phyloP scores from a whole-genome alignment of 1,139 yeast species.

The Sugiyamaella castrensis region DNA sequence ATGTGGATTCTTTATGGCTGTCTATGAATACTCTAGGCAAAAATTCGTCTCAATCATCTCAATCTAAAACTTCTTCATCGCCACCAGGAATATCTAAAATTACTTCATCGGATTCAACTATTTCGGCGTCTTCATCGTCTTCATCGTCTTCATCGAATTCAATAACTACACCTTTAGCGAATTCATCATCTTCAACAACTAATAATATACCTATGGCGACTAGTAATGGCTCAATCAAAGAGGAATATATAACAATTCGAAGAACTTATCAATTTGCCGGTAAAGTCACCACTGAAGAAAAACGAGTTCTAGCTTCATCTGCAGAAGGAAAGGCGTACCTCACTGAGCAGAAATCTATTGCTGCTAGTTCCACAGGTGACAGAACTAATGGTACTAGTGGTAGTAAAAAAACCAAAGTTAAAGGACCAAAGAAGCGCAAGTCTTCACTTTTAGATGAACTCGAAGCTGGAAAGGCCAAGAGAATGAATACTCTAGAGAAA shows the following conservation, averaged over 20 bases:
- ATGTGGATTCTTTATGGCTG: constrained; percentile 55
- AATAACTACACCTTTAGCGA: background rate
- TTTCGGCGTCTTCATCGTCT: background rate
- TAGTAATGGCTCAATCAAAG: constrained; percentile 15
- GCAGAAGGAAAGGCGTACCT: constrained; percentile 86
- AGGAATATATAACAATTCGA: constrained; percentile 63
- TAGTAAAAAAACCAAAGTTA: constrained; percentile 16
- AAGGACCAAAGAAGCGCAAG: constrained; percentile 50
- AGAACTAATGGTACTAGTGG: constrained; percentile 5
- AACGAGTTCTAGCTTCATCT: constrained; percentile 68
- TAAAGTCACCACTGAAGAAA: constrained; percentile 69
- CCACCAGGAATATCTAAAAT: background rate
- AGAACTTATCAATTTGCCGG: constrained; percentile 90
- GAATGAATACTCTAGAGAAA: constrained; percentile 87
- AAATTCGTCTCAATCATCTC: constrained; percentile 2
- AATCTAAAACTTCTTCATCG: background rate
- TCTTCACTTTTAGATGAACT: constrained; percentile 75
- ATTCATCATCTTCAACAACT: background rate
- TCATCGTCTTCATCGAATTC: background rate
- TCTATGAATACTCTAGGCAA: constrained; percentile 40
- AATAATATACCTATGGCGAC: too few relatives aligned
- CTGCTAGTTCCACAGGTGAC: too few relatives aligned
- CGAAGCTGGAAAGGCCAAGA: constrained; percentile 54
- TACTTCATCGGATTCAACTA: background rate
- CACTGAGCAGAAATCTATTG: constrained; percentile 27